A percentile compares a stretch with the other conserved stretches of the same genome.
These are phyloP conservation scores for Lojkania enalia DNA, from an alignment of 2,329 filamentous ascomycete species.

Conservation along the genomic window DNA sequence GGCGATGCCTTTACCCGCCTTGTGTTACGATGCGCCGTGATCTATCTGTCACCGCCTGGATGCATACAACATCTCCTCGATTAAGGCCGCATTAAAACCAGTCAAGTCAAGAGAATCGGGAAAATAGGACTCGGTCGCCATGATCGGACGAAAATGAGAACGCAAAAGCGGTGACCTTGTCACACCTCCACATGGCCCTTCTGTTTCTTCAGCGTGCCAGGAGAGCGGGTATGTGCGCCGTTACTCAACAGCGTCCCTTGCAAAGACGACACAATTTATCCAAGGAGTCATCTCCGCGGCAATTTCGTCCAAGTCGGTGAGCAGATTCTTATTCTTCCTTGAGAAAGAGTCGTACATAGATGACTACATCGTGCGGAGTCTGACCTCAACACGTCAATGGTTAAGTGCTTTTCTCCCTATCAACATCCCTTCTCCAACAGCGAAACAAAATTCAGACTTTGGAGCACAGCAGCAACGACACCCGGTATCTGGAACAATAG, in stretches of 20 bases:
- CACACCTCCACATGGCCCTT: constrained; percentile 22
- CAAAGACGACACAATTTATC: background rate
- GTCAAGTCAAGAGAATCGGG: constrained; percentile 13
- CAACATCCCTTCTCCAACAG: constrained; percentile 11
- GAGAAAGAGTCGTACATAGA: constrained; percentile 9
- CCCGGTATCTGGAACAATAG: constrained; percentile 22
- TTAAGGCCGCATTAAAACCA: constrained; percentile 10
- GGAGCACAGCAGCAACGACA: constrained; percentile 16
- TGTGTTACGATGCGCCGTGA: constrained; percentile 10
- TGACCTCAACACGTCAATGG: constrained; percentile 1
- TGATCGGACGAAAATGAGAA: constrained; percentile 32
- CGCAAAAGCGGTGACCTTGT: constrained; percentile 28
- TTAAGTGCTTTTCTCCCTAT: background rate
- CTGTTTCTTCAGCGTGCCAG: constrained; percentile 12
- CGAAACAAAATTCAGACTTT: constrained; percentile 5
- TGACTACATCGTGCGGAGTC: constrained; percentile 7
- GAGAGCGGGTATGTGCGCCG: constrained; percentile 17
- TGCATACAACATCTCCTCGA: constrained; percentile 1
- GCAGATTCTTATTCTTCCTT: constrained; percentile 10
- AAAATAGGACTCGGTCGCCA: constrained; percentile 15
- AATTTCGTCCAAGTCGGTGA: constrained; percentile 15
- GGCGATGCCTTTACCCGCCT: constrained; percentile 10
- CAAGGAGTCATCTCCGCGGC: background rate
- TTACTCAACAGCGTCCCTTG: constrained; percentile 12
- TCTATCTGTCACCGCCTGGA: constrained; percentile 14